Evolutionary conservation across 306 rosid species (phyloP), one percentile per base, ranked within the genome.

Genomic region (Cucurbita moschata): DNA sequence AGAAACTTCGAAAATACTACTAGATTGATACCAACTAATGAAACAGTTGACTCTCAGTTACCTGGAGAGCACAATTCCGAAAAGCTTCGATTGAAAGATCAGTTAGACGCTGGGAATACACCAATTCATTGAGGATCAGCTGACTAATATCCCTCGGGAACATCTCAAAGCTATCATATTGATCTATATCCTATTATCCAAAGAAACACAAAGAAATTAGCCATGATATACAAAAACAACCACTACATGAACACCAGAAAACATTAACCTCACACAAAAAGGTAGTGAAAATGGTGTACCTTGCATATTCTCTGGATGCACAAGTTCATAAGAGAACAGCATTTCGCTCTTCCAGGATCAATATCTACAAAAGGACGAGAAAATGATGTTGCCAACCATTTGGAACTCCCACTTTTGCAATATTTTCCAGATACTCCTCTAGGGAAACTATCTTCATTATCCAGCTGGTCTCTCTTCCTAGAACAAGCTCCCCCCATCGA

Each of bases 401-500:
- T 94, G 11, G 92, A 90, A 82, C 97, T 94, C 82, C 92, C 92
- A 78, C 87, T 90, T 83, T 85, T 94, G 84, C 83, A 73, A 81
- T 83, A 90, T 78, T 82, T 87, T 69, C 85, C 77, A 44, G 89
- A 79, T 58, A 80, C 35, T 58, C 89, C 95, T 56, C 82, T 80
- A 18, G 26, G 65, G 50, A 81, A 70, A 78, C 68, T 49, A 60
- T 87, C 87, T 67, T 84, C 97, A 57, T 67, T 72, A 63, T 84
- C 88, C 57, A 10, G 83, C n/a, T 81, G 86, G 65, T 71, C 76
- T 71, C 87, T 88, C 89, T 89, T 94, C 91, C 91, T 87, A 73
- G 98, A 94, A 81, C 97, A 94, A 71, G 89, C 97, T 73, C 98
- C 96, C 77, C 98, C 98, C 98, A 94, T 94, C 44, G 76, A 65